A percentile compares a stretch with the other conserved stretches of the same genome.
These are phyloP conservation scores for Fusarium phyllophilum DNA, from an alignment of 2,329 filamentous ascomycete genomes.

Conservation along the genomic window DNA sequence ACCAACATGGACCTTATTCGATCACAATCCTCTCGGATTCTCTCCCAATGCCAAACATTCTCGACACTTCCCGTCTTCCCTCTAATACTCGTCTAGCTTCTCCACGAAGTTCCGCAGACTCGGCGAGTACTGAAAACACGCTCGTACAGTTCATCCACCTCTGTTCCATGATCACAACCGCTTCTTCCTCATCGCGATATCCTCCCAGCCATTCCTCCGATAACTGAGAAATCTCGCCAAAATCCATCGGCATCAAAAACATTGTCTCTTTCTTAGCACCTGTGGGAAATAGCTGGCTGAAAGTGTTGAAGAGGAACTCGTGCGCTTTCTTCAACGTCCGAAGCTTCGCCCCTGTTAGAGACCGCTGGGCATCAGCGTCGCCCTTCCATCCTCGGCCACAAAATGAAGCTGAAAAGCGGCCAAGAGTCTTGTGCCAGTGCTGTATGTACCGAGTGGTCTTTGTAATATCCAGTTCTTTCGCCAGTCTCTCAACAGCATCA, in stretches of 20 bases:
- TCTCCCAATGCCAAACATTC: conserved; percentile 11
- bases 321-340: not conserved
- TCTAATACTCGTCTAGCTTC: not conserved
- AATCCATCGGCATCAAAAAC: not conserved
- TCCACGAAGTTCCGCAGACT: not conserved
- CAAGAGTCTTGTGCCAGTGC: not conserved
- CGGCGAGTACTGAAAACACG: not conserved
- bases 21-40: conserved; percentile 6
- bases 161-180: not conserved
- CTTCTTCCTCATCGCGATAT: not conserved
- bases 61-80: not conserved
- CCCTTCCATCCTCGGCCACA: not conserved
- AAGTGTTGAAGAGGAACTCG: conserved; percentile 5
- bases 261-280: not conserved
- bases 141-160: not conserved
- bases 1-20: not conserved
- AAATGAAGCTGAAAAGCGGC: not conserved
- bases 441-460: not conserved
- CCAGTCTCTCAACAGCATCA: not conserved
- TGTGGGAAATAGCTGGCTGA: not conserved
- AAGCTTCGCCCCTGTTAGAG: not conserved
- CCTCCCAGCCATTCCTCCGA: not conserved
- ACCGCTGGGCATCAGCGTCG: not conserved
- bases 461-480: not conserved
- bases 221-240: conserved; percentile 4